Base-by-base conservation (phyloP, 1,284 basidiomycete species). In the Trichosporon asahii region DNA sequence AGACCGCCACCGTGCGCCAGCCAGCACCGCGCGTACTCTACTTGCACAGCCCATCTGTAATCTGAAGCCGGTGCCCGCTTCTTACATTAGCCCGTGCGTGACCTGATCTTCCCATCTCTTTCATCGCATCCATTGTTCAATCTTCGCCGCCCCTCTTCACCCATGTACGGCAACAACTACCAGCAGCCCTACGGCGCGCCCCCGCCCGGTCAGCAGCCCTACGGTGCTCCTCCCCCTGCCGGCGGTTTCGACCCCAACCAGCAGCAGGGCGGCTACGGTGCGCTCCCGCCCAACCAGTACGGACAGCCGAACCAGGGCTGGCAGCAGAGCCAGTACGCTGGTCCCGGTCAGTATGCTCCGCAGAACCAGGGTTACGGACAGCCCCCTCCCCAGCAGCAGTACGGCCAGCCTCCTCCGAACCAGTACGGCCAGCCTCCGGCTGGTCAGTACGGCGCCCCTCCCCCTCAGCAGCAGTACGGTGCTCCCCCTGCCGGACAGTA, bases 81-180 rank as follows among this genome's bases (percentile, higher is more conserved):
- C 49, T 18, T 25, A 53, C 49, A 53, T 53, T 53, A 53, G 55
- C 21, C 49, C 40, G 40, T 53, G 49, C 49, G 49, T 53, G 49
- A 53, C 49, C 44, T 53, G 61, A 65, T 68, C 64, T 65, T 49
- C 37, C 27, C 37, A 31, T 53, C 49, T 21, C 49, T 14, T 14
- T 23, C 49, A 25, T 23, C 49, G 44, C 37, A 64, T 31, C 65
- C 65, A 49, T 44, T 46, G 40, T 44, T 37, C 31, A 25, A 21
- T 21, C 49, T 14, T 46, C 44, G 44, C n/a, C 49, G 57, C 37
- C 25, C 67, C n/a, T n/a, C n/a, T 9, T 23, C 64, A 29, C 12
- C 27, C 67, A 71, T 71, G 70, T 71, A 69, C 67, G 68, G 68
- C 65, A 63, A 66, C 65, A 69, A 69, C 67, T 63, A 71, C 67